These are phyloP conservation scores for Fusarium virguliforme DNA, from an alignment of 2,329 filamentous ascomycete genomes.

Conservation along the genomic window DNA sequence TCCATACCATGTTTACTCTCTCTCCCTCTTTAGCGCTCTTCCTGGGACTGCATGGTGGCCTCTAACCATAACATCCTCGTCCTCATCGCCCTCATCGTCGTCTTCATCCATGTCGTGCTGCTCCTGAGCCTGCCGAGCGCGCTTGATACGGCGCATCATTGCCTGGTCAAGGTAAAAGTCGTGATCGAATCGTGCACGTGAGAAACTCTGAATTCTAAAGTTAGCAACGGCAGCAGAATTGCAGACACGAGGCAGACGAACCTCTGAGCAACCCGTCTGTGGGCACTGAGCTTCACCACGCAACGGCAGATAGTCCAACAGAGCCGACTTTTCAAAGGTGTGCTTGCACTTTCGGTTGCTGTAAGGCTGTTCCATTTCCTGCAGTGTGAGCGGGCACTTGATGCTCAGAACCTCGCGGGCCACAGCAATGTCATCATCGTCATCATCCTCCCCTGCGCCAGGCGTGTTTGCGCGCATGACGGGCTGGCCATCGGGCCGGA, in stretches of 20 bases:
- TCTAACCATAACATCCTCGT: conserved; percentile 48
- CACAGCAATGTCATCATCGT: conserved; percentile 79
- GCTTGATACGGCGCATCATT: conserved; percentile 72
- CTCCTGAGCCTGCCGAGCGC: conserved; percentile 63
- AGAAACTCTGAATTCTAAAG: conserved; percentile 61
- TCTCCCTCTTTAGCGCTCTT: conserved; percentile 49
- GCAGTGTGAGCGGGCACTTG: conserved; percentile 79
- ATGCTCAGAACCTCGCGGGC: conserved; percentile 75
- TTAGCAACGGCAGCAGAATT: conserved; percentile 3
- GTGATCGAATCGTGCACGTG: conserved; percentile 54
- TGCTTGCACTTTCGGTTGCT: conserved; percentile 79
- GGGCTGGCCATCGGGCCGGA: conserved; percentile 64
- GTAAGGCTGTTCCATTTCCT: conserved; percentile 76
- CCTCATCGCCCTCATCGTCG: conserved; percentile 42
- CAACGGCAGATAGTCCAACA: conserved; percentile 70
- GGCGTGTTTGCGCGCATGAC: conserved; percentile 52
- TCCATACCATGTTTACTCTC: conserved; percentile 14
- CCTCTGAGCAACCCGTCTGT: conserved; percentile 74
- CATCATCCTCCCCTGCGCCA: conserved; percentile 63
- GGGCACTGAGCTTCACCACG: conserved; percentile 70
- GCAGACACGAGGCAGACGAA: conserved; percentile 51
- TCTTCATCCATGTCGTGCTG: conserved; percentile 60
- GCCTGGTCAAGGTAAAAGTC: conserved; percentile 73
- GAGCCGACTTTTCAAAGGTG: conserved; percentile 78
- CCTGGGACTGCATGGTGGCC: conserved; percentile 45